Base-by-base conservation (phyloP, 179 eudicot genomes). In the Pouteria campechiana region DNA sequence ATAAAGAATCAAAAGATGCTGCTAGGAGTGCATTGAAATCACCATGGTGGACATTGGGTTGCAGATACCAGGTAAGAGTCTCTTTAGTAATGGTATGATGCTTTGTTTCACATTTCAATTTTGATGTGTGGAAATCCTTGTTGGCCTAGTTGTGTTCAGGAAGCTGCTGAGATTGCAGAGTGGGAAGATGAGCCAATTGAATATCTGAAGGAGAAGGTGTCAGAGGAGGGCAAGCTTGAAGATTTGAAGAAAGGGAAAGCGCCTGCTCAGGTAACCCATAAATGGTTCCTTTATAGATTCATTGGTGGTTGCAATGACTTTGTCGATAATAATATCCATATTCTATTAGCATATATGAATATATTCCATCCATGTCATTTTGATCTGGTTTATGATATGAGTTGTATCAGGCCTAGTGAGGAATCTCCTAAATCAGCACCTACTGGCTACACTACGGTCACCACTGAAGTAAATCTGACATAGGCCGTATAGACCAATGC, bases 31-130 rank as follows among this genome's bases (percentile, higher is more conserved):
- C 98, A 14, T 53, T 90, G 47, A 86, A 82, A 61, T 76, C 84
- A 48, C 96, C 98, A 32, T 90, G 96, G 98, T 90, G 98, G 98
- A 90, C 96, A 27, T 65, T 90, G 58, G 98, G 98, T 36, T 79
- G 87, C 58, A 55, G 50, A 61, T 90, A 90, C 60, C 81, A 79
- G 79, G 98, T 90, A 54, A 19, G 33, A 32, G 18, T 21, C 30
- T 16, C 29, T n/a, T 8, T 3, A 14, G 4, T 12, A 5, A 11
- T 1, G 1, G 19, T 44, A n/a, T 32, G 14, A 13, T 35, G 17
- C 38, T 10, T 6, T 15, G 4, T 11, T 20, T 40, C 2, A 9
- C 14, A 17, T 17, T 22, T 17, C 46, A 39, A 9, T 40, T 30
- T 29, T 27, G 12, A 17, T 17, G 17, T 16, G n/a, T 23, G 9